Evolutionary conservation across 192 early-diverging fungal genomes (phyloP), one percentile per base, ranked within the genome.

Genomic region (Podila verticillata): DNA sequence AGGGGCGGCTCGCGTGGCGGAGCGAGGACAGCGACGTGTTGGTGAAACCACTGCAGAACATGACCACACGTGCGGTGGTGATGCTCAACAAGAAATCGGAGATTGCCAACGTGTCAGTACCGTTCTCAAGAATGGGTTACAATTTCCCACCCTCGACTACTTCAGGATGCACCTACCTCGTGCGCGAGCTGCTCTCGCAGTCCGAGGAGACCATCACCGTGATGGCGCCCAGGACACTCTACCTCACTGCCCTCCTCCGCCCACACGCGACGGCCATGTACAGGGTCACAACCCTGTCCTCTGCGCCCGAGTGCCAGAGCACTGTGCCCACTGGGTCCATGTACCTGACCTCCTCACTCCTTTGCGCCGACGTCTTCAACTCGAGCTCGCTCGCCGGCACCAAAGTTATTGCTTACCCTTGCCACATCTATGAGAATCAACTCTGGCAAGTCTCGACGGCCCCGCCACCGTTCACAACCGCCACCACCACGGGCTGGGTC

Each of bases 51-150:
- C n/a, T 78, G 7, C 56, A 66, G 26, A 54, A 78, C 57, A 5
- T 49, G 5, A 65, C 75, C 6, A 30, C 30, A 15, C 74, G 82
- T 5, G 82, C 82, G 22, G 62, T 61, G 1, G 75, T 74, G 6
- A 57, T 83, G 10, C 61, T 83, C 20, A 83, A 83, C 61, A 77
- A 73, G 36, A 54, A 64, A 19, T 19, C 48, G 17, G 24, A 7
- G 20, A 28, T 57, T 5, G 65, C 70, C 15, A 66, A 57, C 9
- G 31, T 77, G 4, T 26, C 82, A 0, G 74, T 83, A 1, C 60
- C 82, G 7, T 68, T 78, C 28, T 32, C 65, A 0, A 73, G 68
- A 34, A 61, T 83, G 19, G 82, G 82, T 13, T 83, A 77, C 57
- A 83, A 59, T 0, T 72, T 57, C 48, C 61, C 26, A 28, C 60